phyloP scores from a whole-genome alignment of 2,329 filamentous ascomycete genomes.

The Aspergillus ochraceus region DNA sequence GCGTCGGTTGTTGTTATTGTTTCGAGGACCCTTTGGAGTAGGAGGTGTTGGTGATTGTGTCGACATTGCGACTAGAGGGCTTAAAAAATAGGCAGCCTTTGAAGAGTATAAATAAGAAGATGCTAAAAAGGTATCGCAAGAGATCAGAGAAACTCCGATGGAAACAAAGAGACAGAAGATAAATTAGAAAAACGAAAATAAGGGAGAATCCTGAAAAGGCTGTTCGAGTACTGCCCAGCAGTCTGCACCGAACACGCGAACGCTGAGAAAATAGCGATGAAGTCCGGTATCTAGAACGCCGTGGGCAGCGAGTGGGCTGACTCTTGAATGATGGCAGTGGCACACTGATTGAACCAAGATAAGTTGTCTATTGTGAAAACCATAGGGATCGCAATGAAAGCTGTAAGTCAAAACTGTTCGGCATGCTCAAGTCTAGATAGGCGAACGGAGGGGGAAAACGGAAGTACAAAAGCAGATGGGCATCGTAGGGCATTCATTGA shows the following conservation, averaged over 20 bases:
- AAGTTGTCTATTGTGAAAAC: conserved; percentile 18
- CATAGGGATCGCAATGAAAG: conserved; percentile 16
- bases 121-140: conserved; percentile 21
- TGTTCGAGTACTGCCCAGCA: conserved; percentile 33
- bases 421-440: conserved; percentile 22
- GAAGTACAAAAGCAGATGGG: conserved; percentile 5
- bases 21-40: conserved; percentile 39
- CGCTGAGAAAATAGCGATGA: conserved; percentile 16
- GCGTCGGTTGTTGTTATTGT: conserved; percentile 23
- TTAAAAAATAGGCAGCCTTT: conserved; percentile 54
- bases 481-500: conserved; percentile 13
- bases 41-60: conserved; percentile 39
- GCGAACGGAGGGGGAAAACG: conserved; percentile 10
- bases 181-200: conserved; percentile 11
- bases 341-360: conserved; percentile 10
- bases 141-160: conserved; percentile 9
- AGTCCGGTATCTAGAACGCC: conserved; percentile 2
- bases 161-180: conserved; percentile 19
- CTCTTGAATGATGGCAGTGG: conserved; percentile 9
- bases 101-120: conserved; percentile 28
- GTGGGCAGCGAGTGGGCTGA: neutral
- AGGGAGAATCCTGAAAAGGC: neutral
- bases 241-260: conserved; percentile 30
- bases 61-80: conserved; percentile 48
- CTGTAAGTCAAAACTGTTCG: conserved; percentile 13